phyloP scores from a whole-genome alignment of 179 eudicot species.

The Beta lomatogona region DNA sequence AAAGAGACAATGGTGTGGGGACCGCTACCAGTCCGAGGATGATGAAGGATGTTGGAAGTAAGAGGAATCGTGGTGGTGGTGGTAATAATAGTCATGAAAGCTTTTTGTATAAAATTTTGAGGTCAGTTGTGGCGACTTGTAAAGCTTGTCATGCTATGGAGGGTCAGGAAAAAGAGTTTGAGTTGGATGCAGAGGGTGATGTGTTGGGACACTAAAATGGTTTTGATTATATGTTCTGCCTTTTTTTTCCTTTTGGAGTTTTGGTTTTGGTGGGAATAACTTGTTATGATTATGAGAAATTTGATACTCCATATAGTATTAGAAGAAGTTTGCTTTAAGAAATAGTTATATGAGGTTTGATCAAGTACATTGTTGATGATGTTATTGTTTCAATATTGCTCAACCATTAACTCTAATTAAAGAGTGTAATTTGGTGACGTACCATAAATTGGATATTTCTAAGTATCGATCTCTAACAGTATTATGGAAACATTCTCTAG shows the following conservation, averaged over 20 bases:
- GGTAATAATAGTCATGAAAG: constrained; percentile 29
- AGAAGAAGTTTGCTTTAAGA: constrained; percentile 31
- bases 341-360: constrained; percentile 3
- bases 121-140: constrained; percentile 63
- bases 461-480: too few species aligned
- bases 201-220: constrained; percentile 15
- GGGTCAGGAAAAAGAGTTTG: constrained; percentile 36
- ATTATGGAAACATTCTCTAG: too few species aligned
- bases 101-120: constrained; percentile 51
- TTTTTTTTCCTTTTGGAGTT: neutral
- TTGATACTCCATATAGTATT: neutral
- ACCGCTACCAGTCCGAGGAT: constrained; percentile 36
- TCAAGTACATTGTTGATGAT: constrained; percentile 16
- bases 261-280: neutral
- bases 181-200: constrained; percentile 29
- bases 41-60: constrained; percentile 7
- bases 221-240: neutral
- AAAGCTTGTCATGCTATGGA: constrained; percentile 78
- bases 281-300: constrained; percentile 19
- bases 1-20: constrained; percentile 19
- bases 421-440: too few species aligned
- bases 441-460: too few species aligned
- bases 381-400: neutral
- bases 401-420: too few species aligned
- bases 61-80: neutral